These are phyloP conservation scores for Dendrobium catenatum DNA, from an alignment of 106 monocot genomes.

Conservation along the genomic window DNA sequence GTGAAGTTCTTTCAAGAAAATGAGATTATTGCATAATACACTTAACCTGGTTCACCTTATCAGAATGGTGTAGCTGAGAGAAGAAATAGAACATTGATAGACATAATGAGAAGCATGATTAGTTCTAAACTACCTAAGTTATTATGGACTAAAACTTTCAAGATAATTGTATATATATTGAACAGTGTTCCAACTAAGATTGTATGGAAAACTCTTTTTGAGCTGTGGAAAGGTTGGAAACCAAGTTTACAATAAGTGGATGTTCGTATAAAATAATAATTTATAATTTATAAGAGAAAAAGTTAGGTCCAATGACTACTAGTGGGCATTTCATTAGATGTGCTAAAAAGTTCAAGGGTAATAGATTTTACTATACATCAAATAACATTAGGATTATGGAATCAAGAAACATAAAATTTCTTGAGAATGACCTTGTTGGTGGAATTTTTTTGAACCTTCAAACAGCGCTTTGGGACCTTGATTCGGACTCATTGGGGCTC, in stretches of 20 bases:
- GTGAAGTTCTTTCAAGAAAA: slow-evolving; percentile 6
- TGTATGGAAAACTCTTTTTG: neutral
- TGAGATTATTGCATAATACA: slow-evolving; percentile 1
- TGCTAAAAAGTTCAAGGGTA: slow-evolving; percentile 1
- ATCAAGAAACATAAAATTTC: neutral
- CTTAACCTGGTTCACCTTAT: neutral
- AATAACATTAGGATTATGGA: neutral
- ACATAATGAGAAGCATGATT: neutral
- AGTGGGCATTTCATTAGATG: slow-evolving; percentile 7
- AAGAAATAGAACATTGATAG: neutral
- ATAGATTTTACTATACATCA: slow-evolving; percentile 3
- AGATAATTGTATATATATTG: neutral
- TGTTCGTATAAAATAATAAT: neutral
- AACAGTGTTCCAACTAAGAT: neutral
- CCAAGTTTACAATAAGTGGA: neutral
- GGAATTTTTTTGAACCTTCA: too few species aligned
- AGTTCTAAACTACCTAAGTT: neutral
- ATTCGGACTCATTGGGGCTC: too few species aligned
- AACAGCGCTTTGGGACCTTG: too few species aligned
- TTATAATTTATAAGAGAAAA: slow-evolving; percentile 11
- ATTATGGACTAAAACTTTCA: neutral
- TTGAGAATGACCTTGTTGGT: neutral
- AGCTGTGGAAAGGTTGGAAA: slow-evolving; percentile 6
- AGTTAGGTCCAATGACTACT: neutral
- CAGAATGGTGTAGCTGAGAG: neutral